These are phyloP conservation scores for Cryptococcus sp. DNA, from an alignment of 1,284 basidiomycete genomes.

Conservation along the genomic window DNA sequence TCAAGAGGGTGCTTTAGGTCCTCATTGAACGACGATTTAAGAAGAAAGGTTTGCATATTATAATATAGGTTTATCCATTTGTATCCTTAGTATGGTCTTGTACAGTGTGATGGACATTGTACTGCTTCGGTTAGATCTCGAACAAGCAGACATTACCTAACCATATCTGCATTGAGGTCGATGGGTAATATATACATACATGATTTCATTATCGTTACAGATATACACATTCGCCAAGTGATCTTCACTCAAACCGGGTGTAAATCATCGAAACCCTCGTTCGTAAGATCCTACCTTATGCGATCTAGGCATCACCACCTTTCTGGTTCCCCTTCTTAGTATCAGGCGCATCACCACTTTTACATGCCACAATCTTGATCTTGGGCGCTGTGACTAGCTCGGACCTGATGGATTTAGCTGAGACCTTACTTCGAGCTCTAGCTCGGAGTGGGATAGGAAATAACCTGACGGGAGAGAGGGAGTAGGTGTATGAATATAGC, in stretches of 20 bases:
- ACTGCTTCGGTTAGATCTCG: too few species aligned
- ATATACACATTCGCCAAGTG: neutral
- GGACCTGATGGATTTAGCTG: slow-evolving; percentile 1
- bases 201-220: neutral
- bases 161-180: too few species aligned
- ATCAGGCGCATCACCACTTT: slow-evolving; percentile 73
- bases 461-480: neutral
- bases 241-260: neutral
- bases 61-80: too few species aligned
- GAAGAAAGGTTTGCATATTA: too few species aligned
- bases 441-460: neutral
- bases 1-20: too few species aligned
- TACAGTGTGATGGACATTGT: too few species aligned
- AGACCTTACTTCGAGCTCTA: neutral
- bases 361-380: slow-evolving; percentile 95
- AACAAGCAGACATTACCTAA: too few species aligned
- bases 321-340: slow-evolving; percentile 25
- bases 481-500: neutral
- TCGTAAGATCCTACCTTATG: too few species aligned
- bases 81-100: too few species aligned
- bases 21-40: too few species aligned
- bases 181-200: too few species aligned
- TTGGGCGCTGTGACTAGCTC: slow-evolving; percentile 60
- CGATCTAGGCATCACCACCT: neutral
- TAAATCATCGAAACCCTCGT: neutral